Evolutionary conservation across 169 alveolate species (phyloP).

Genomic region (Eimeria zaria): DNA sequence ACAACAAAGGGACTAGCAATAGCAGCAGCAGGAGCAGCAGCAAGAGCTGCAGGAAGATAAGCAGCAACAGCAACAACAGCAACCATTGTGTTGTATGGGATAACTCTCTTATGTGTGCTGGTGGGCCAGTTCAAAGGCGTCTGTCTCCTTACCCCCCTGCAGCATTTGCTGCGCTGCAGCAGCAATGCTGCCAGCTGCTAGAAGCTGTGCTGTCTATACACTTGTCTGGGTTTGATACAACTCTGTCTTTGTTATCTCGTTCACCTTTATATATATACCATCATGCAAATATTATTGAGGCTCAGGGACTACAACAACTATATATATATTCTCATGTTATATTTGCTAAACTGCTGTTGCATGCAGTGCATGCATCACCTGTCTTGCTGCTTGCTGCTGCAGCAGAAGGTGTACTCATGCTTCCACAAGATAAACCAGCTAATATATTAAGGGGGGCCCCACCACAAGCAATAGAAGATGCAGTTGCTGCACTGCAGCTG

Average conservation of each 20-base stretch:
- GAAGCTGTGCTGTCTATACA: background rate
- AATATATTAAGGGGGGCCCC: background rate
- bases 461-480: constrained; percentile 13
- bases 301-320: background rate
- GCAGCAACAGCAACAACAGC: background rate
- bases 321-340: background rate
- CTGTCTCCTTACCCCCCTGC: constrained; percentile 25
- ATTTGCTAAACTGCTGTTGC: constrained; percentile 43
- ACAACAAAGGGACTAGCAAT: background rate
- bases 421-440: constrained; percentile 9
- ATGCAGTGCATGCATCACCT: constrained; percentile 53
- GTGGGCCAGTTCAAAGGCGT: background rate
- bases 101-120: background rate
- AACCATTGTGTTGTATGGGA: background rate
- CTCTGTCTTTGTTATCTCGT: background rate
- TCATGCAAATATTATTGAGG: background rate
- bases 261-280: background rate
- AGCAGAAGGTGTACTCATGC: constrained; percentile 34
- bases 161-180: constrained; percentile 32
- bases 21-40: constrained; percentile 4
- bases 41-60: background rate
- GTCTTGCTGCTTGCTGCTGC: constrained; percentile 55
- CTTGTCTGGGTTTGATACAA: background rate
- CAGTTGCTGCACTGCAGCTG: constrained; percentile 67
- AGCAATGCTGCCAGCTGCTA: constrained; percentile 8